Evolutionary conservation across 768 basidiomycete species (phyloP).

Genomic region (Mrakia hoshinonis): DNA sequence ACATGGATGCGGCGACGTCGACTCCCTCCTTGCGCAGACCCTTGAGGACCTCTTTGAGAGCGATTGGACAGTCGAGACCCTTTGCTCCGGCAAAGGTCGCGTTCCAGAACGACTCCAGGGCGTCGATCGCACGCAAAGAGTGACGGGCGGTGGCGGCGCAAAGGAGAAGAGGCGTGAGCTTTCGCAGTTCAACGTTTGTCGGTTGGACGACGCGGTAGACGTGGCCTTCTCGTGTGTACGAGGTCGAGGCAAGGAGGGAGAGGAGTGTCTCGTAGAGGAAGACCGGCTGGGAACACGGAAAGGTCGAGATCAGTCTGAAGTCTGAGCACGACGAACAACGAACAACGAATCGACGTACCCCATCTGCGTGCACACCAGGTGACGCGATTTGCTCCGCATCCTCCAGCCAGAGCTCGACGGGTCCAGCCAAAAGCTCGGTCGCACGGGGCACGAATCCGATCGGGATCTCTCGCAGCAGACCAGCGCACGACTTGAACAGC

Average conservation of each 20-base stretch:
- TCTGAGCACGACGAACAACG: not conserved
- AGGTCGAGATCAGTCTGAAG: not conserved
- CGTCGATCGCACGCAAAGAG: slow-evolving; percentile 3
- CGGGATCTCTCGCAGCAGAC: slow-evolving; percentile 13
- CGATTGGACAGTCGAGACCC: slow-evolving; percentile 9
- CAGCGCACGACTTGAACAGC: slow-evolving; percentile 14
- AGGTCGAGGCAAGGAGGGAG: not conserved
- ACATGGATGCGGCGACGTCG: slow-evolving; percentile 8
- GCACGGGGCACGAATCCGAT: slow-evolving; percentile 18
- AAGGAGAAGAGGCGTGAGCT: slow-evolving; percentile 5
- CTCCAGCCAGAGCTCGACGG: slow-evolving; percentile 7
- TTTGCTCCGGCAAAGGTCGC: slow-evolving; percentile 12
- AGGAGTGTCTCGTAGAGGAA: slow-evolving; percentile 21
- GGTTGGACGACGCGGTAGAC: slow-evolving; percentile 18
- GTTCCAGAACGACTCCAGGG: slow-evolving; percentile 16
- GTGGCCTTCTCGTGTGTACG: slow-evolving; percentile 6
- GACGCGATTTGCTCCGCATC: slow-evolving; percentile 14
- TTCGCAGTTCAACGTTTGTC: not conserved
- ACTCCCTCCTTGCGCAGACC: not conserved
- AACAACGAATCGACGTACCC: not conserved
- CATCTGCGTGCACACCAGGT: not conserved
- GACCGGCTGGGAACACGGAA: not conserved
- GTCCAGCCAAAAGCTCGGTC: slow-evolving; percentile 2
- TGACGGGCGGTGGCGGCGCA: slow-evolving; percentile 6
- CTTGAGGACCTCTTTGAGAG: slow-evolving; percentile 20